These are phyloP conservation scores for Psilocybe sp. DNA, from an alignment of 768 basidiomycete genomes.

Conservation along the genomic window DNA sequence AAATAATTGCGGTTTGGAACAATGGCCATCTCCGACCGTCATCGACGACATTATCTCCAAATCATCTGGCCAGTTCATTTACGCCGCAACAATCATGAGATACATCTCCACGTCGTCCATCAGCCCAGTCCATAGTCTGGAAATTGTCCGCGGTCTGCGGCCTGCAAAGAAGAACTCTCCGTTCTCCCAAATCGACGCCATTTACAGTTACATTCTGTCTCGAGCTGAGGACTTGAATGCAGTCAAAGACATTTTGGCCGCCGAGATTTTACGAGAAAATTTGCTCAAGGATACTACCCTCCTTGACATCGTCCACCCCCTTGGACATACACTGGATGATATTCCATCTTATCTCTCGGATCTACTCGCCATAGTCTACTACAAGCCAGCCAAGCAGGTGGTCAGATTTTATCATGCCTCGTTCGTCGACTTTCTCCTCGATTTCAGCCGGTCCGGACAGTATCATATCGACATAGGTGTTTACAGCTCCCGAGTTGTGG, in stretches of 20 bases:
- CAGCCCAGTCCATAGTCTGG: background rate
- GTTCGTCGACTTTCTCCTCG: background rate
- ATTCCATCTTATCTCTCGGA: background rate
- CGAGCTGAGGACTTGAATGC: no score
- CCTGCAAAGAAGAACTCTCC: background rate
- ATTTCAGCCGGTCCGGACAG: background rate
- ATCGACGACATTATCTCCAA: slow-evolving; percentile 1
- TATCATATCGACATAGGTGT: background rate
- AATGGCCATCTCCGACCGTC: background rate
- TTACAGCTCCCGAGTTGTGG: no score
- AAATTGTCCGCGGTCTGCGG: background rate
- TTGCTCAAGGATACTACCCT: background rate
- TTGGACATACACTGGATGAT: background rate
- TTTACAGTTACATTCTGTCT: no score
- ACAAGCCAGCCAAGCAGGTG: background rate
- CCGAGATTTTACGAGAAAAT: background rate
- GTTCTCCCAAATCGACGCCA: no score
- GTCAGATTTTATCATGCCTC: slow-evolving; percentile 2
- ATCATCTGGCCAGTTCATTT: slow-evolving; percentile 13
- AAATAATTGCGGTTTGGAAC: background rate
- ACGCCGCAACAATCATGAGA: slow-evolving; percentile 8
- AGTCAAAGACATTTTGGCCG: background rate
- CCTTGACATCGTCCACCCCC: no score
- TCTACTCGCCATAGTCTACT: background rate
- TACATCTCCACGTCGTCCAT: slow-evolving; percentile 2